Evolutionary conservation across 805 yeast genomes (phyloP).

Genomic region (Isabelozyma heimii): DNA sequence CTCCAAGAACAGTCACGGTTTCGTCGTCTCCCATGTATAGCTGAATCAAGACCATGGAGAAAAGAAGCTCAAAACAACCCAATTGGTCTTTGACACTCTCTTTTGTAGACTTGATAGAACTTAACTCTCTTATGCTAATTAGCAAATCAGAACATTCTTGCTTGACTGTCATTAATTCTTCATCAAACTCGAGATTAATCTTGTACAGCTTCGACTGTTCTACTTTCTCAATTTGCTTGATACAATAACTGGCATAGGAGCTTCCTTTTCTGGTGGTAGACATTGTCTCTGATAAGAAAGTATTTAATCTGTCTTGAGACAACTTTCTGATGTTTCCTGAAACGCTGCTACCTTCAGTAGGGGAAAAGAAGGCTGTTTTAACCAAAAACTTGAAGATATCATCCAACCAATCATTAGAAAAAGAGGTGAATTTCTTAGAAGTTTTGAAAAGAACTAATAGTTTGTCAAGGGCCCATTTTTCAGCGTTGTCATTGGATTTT

Average conservation of each 20-base stretch:
- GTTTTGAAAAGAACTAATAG: slow-evolving; percentile 50
- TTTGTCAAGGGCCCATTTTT: slow-evolving; percentile 61
- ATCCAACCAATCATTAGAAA: slow-evolving; percentile 23
- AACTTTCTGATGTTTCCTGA: slow-evolving; percentile 37
- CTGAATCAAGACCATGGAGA: slow-evolving; percentile 75
- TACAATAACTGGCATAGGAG: slow-evolving; percentile 63
- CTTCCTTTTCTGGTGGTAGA: slow-evolving; percentile 41
- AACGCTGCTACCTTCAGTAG: slow-evolving; percentile 10
- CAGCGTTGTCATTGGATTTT: slow-evolving; percentile 31
- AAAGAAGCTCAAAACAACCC: slow-evolving; percentile 69
- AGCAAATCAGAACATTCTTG: slow-evolving; percentile 49
- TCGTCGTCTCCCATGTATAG: slow-evolving; percentile 77
- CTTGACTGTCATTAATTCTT: slow-evolving; percentile 49
- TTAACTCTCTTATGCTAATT: slow-evolving; percentile 18
- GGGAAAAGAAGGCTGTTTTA: slow-evolving; percentile 39
- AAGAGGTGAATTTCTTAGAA: slow-evolving; percentile 32
- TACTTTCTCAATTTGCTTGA: slow-evolving; percentile 31
- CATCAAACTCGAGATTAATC: slow-evolving; percentile 50
- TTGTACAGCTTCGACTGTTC: slow-evolving; percentile 18
- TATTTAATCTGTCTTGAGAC: slow-evolving; percentile 62
- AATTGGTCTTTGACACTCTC: slow-evolving; percentile 38
- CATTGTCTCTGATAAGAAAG: slow-evolving; percentile 62
- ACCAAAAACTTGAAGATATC: slow-evolving; percentile 38
- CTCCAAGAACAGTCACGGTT: slow-evolving; percentile 70
- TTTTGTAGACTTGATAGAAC: slow-evolving; percentile 12